Base-by-base conservation (phyloP, 2,329 filamentous ascomycete species). In the Cadophora luteo-olivacea region DNA sequence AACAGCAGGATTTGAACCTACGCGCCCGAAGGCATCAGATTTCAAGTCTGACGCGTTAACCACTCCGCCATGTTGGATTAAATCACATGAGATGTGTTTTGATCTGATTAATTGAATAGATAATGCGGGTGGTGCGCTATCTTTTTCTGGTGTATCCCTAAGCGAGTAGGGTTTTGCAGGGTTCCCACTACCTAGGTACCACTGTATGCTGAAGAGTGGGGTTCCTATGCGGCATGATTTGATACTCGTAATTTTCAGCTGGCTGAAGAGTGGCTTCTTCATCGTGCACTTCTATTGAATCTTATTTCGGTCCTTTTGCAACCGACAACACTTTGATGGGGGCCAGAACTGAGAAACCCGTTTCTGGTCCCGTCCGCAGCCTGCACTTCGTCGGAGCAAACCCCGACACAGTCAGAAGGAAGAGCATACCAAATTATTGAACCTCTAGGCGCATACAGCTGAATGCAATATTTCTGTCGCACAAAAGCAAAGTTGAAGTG, bases 1-100 rank as follows among this genome's bases (percentile, higher is more conserved):
- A 41, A 33, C 63, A 58, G 63, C 63, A 65, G 63, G 63, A 65
- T 58, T 65, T 65, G 63, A 65, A 65, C 63, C 63, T 65, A 65
- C 63, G 63, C 63, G 48, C 52, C 63, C 63, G 52, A 57, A 22
- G 63, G 52, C 48, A 65, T 58, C 52, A 65, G 63, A 65, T 65
- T 58, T 65, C 63, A 65, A 65, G 63, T 65, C 63, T 65, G 52
- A 58, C 63, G 63, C 63, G 63, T 65, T 65, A 65, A 65, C 63
- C 63, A 65, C 63, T 65, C 63, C 63, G 63, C 63, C 63, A 58
- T 38, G 55, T 38, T 38, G 55, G 16, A 19, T 58, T 24, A 45
- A 14, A 29, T 25, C 45, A 49, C 45, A 49, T 49, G 45, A 49
- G 45, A 49, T 49, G 19, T 22, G 3, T 22, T 3, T 22, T n/a